These are phyloP conservation scores for Chalciporus chontae DNA, from an alignment of 768 basidiomycete genomes.

Conservation along the genomic window DNA sequence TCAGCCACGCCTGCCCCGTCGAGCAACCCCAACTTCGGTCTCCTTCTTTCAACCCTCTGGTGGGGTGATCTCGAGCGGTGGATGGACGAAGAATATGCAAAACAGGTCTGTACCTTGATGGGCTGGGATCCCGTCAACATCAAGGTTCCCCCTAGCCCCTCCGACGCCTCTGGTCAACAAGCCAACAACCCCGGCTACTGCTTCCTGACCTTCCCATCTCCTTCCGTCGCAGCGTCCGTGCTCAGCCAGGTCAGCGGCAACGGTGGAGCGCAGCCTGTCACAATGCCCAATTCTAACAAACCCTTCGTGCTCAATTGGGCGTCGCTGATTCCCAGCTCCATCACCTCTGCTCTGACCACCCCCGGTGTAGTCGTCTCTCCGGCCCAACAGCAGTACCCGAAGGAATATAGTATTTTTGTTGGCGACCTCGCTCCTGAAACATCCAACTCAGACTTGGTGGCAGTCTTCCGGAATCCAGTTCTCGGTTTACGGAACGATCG, in stretches of 20 bases:
- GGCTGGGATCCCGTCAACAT: conserved; percentile 78
- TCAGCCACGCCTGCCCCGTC: conserved; percentile 21
- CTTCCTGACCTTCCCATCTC: conserved; percentile 80
- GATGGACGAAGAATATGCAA: conserved; percentile 97
- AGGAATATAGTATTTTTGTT: conserved; percentile 93
- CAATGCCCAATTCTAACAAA: conserved; percentile 85
- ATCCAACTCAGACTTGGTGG: conserved; percentile 93
- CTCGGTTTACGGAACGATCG: conserved; percentile 81
- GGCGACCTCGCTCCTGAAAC: conserved; percentile 92
- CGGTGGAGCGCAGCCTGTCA: conserved; percentile 40
- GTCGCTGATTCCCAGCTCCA: conserved; percentile 36
- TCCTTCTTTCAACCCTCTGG: conserved; percentile 65
- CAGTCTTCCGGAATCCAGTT: conserved; percentile 87
- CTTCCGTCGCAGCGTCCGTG: conserved; percentile 64
- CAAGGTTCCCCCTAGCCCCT: conserved; percentile 63
- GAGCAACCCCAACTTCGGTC: conserved; percentile 26
- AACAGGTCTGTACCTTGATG: conserved; percentile 83
- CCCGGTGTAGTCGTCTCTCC: conserved; percentile 26
- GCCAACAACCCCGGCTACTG: conserved; percentile 86
- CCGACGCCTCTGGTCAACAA: conserved; percentile 58
- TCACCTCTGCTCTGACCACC: conserved; percentile 30
- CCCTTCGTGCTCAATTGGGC: conserved; percentile 86
- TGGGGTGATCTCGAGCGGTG: conserved; percentile 90
- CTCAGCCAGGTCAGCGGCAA: conserved; percentile 60
- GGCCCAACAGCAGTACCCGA: conserved; percentile 58